Conservation (phyloP, 805 yeast species). For the Hanseniaspora hatyaiensis region DNA sequence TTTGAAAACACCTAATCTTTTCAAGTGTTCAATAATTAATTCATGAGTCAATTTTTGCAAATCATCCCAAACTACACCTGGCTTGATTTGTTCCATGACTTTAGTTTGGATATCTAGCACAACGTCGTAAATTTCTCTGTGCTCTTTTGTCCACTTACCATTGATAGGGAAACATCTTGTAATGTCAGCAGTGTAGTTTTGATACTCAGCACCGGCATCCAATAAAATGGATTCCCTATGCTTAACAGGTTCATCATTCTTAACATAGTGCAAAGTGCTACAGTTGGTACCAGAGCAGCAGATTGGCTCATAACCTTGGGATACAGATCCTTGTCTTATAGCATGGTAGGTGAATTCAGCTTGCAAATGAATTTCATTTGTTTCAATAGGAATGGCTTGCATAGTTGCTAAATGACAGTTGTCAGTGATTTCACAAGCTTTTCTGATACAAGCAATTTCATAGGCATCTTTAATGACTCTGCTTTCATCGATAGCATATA, state of each 20-base stretch:
- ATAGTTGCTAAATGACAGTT: slow-evolving; percentile 82
- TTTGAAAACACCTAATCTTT: slow-evolving; percentile 65
- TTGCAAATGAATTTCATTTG: slow-evolving; percentile 80
- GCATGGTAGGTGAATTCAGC: slow-evolving; percentile 94
- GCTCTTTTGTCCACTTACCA: slow-evolving; percentile 85
- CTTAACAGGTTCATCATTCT: slow-evolving; percentile 55
- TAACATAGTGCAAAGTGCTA: slow-evolving; percentile 80
- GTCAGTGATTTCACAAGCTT: slow-evolving; percentile 77
- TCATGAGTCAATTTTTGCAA: slow-evolving; percentile 71
- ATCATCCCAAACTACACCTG: slow-evolving; percentile 79
- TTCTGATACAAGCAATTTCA: slow-evolving; percentile 64
- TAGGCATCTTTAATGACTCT: slow-evolving; percentile 73
- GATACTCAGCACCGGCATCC: slow-evolving; percentile 98
- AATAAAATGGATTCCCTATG: slow-evolving; percentile 60
- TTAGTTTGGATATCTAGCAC: slow-evolving; percentile 73
- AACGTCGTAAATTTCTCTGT: slow-evolving; percentile 63
- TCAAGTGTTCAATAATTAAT: slow-evolving; percentile 58
- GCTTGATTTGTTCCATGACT: slow-evolving; percentile 61
- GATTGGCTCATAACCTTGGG: slow-evolving; percentile 85
- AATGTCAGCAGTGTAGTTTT: slow-evolving; percentile 82
- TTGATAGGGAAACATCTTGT: slow-evolving; percentile 88
- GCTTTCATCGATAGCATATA: slow-evolving; percentile 75
- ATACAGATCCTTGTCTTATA: slow-evolving; percentile 82
- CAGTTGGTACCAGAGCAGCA: slow-evolving; percentile 90
- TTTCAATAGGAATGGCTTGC: slow-evolving; percentile 82